Base-by-base conservation (phyloP, 2,329 filamentous ascomycete species). In the Colletotrichum agaves region DNA sequence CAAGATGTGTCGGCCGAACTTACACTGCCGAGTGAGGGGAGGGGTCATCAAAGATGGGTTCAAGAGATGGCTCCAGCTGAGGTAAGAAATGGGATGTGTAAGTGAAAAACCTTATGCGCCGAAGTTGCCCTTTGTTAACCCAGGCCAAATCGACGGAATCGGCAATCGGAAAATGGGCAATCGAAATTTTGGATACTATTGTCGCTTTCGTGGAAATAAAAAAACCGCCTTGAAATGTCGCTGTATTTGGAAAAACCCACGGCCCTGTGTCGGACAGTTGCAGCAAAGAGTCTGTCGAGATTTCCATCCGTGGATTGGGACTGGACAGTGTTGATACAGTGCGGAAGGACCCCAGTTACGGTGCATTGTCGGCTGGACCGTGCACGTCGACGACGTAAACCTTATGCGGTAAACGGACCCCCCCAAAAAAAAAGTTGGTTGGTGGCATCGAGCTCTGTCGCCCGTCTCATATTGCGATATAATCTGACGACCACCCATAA, bases 71-170 rank as follows among this genome's bases (percentile, higher is more conserved):
- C 60, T 39, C 33, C 27, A 57, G 60, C 46, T 59, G 53, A 67
- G 41, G 47, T 60, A 60, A 43, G 46, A 23, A 23, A 27, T 60
- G 47, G n/a, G n/a, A n/a, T n/a, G 60, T 67, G 64, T 67, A 67
- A 67, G 61, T 64, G 46, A 58, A 64, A 64, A 67, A 59, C 46
- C 64, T 55, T 64, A 27, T 46, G 41, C 58, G 31, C 53, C 46
- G 13, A 41, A 39, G 35, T 64, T 41, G 12, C n/a, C 23, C 46
- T 47, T 23, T 5, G n/a, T 47, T 21, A 37, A 15, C 41, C 23
- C 4, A 39, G 21, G 35, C 47, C 59, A 35, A 59, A 19, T 44
- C 46, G 39, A 31, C 39, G 27, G 6, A 59, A 47, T 53, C 35
- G 15, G 59, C 39, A 4, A 17, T 15, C 17, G 10, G 15, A 19